A percentile compares a stretch with the other conserved stretches of the same genome.
phyloP scores from a whole-genome alignment of 148 eudicot species.

The Rhododendron ovatum region DNA sequence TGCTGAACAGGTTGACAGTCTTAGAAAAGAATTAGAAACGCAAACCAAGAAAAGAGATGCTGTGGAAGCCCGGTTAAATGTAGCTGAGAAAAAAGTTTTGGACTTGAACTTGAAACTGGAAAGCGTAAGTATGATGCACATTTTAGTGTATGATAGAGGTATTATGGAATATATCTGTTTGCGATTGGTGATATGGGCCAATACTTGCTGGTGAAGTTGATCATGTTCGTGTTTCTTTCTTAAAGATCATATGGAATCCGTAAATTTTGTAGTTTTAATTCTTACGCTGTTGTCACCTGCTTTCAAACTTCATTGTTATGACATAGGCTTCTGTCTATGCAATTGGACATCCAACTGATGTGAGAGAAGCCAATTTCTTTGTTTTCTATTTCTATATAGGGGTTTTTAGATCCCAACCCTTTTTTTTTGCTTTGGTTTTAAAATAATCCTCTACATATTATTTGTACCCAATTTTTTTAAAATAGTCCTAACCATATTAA shows the following conservation, averaged over 20 bases:
- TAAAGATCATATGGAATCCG: not conserved
- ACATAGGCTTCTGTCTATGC: not conserved
- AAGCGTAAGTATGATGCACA: conserved; percentile 35
- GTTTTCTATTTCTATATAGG: not conserved
- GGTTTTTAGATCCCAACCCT: too few species aligned
- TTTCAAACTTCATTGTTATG: not conserved
- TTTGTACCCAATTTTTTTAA: too few species aligned
- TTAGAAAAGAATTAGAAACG: conserved; percentile 49
- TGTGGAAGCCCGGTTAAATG: conserved; percentile 37
- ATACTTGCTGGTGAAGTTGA: not conserved
- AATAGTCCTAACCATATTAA: too few species aligned
- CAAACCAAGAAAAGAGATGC: conserved; percentile 44
- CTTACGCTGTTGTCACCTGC: not conserved
- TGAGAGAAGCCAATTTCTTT: conserved; percentile 1
- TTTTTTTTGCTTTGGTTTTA: too few species aligned
- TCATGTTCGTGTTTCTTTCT: not conserved
- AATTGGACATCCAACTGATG: not conserved
- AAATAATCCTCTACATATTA: too few species aligned
- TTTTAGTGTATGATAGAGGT: not conserved
- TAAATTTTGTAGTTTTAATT: not conserved
- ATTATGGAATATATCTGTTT: not conserved
- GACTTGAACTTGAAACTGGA: conserved; percentile 45
- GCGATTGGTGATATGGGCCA: not conserved
- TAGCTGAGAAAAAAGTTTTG: conserved; percentile 46
- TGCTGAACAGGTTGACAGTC: conserved; percentile 44